Evolutionary conservation across 805 yeast genomes (phyloP).

Genomic region (Kluyveromyces siamensis): DNA sequence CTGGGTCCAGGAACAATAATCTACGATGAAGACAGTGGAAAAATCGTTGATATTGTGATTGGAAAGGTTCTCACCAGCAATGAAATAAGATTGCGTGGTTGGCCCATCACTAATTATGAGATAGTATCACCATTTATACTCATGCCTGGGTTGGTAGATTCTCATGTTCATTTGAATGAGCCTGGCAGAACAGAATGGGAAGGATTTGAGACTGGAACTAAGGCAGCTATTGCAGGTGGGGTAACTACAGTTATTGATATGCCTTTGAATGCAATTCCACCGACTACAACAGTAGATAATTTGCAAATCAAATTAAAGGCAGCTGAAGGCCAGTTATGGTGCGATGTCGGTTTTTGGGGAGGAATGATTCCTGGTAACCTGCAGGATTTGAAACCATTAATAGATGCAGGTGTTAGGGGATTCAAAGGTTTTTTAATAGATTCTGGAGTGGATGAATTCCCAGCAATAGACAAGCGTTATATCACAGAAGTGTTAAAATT

Average conservation of each 20-base stretch:
- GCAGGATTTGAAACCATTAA: slow-evolving; percentile 60
- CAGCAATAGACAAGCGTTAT: slow-evolving; percentile 60
- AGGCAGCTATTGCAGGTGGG: slow-evolving; percentile 92
- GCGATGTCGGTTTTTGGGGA: slow-evolving; percentile 95
- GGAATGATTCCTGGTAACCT: slow-evolving; percentile 80
- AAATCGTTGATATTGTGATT: slow-evolving; percentile 45
- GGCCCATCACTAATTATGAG: slow-evolving; percentile 38
- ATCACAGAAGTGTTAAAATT: slow-evolving; percentile 56
- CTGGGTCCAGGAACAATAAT: slow-evolving; percentile 55
- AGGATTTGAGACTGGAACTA: slow-evolving; percentile 94
- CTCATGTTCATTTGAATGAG: slow-evolving; percentile 91
- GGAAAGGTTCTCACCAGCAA: slow-evolving; percentile 28
- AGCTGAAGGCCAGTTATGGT: slow-evolving; percentile 78
- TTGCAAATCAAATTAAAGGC: slow-evolving; percentile 69
- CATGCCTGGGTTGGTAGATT: slow-evolving; percentile 86
- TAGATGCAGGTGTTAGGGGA: slow-evolving; percentile 83
- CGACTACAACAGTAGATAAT: slow-evolving; percentile 78
- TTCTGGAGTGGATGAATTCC: slow-evolving; percentile 95
- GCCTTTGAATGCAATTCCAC: slow-evolving; percentile 95
- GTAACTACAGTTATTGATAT: slow-evolving; percentile 92
- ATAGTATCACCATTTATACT: slow-evolving; percentile 56
- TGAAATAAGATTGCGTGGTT: slow-evolving; percentile 35
- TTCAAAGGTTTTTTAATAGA: slow-evolving; percentile 90
- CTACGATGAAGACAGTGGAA: slow-evolving; percentile 48
- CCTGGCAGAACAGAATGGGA: slow-evolving; percentile 99